Evolutionary conservation across 495 filamentous ascomycete species (phyloP), one percentile per base, ranked within the genome.

Genomic region (Daldinia concentrica): DNA sequence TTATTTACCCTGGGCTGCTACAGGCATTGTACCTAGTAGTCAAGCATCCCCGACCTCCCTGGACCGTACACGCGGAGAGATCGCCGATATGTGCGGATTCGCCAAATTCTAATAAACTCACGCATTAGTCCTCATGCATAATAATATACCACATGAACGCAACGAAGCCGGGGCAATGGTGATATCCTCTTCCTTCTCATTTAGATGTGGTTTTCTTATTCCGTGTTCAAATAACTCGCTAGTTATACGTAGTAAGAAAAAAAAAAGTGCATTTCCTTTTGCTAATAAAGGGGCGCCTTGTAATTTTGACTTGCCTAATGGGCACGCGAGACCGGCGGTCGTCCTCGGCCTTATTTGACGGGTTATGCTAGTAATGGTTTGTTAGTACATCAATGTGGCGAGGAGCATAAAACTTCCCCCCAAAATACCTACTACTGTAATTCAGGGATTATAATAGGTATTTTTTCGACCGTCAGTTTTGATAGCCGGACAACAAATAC

Each of bases 61-160:
- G 51, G 57, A 34, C 8, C 37, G 43, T 58, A 66, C 48, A 69
- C 56, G 58, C 71, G 66, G 71, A 69, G 71, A 66, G 66, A 69
- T 73, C 71, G 66, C 66, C 71, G 71, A 73, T 73, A 58, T 29
- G 32, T 73, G 56, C 62, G 66, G 66, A 66, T 66, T 73, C 65
- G 70, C 48, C 50, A 29, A 57, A 58, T 51, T 39, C 62, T 30
- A 59, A 66, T 59, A 51, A 50, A 73, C 62, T 27, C 48, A 59
- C 62, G 61, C 62, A 58, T 57, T 64, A 51, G 58, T 51, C 60
- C 43, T 62, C 61, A 63, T 69, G 66, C 62, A 69, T 69, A 36
- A 36, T 36, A 73, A 64, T 69, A 69, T 73, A 68, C 63, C 51
- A 57, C 43, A 56, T 39, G 48, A 15, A 30, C 24, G 26, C 15